phyloP scores from a whole-genome alignment of 352 stramenopile species.

The Phytophthora meadii region DNA sequence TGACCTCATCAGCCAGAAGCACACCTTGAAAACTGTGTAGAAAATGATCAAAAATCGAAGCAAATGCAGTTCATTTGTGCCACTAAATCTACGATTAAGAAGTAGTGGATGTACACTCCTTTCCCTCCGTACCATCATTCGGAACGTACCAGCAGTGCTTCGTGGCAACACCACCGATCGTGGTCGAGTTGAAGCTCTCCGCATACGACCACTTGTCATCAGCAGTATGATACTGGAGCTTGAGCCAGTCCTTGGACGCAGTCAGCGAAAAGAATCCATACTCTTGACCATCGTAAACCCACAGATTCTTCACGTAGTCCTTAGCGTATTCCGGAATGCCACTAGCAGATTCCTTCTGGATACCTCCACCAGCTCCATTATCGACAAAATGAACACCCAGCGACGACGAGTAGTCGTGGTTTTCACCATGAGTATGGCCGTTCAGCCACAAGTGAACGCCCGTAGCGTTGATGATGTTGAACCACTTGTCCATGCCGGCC shows the following conservation, averaged over 20 bases:
- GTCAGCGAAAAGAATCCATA: conserved; percentile 74
- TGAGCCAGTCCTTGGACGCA: conserved; percentile 63
- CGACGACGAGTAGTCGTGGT: conserved; percentile 61
- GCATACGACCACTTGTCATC: conserved; percentile 62
- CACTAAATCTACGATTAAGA: conserved; percentile 13
- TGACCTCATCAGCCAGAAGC: too few relatives aligned
- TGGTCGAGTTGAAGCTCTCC: conserved; percentile 49
- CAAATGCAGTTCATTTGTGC: too few relatives aligned
- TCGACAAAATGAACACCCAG: conserved; percentile 73
- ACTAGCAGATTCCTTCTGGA: conserved; percentile 69
- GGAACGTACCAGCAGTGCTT: conserved; percentile 81
- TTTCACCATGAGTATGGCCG: conserved; percentile 67
- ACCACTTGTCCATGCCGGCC: conserved; percentile 46
- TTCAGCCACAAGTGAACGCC: conserved; percentile 49
- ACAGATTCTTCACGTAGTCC: conserved; percentile 63
- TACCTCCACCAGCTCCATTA: conserved; percentile 72
- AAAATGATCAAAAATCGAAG: too few relatives aligned
- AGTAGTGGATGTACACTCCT: conserved; percentile 29
- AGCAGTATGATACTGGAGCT: conserved; percentile 71
- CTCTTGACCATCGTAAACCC: conserved; percentile 58
- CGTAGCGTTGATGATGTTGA: conserved; percentile 42
- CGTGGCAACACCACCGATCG: conserved; percentile 50
- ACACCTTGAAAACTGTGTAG: too few relatives aligned
- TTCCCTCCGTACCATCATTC: conserved; percentile 41
- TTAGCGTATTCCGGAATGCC: conserved; percentile 64